phyloP scores from a whole-genome alignment of 306 rosid species.

The Rubus parviflorus region DNA sequence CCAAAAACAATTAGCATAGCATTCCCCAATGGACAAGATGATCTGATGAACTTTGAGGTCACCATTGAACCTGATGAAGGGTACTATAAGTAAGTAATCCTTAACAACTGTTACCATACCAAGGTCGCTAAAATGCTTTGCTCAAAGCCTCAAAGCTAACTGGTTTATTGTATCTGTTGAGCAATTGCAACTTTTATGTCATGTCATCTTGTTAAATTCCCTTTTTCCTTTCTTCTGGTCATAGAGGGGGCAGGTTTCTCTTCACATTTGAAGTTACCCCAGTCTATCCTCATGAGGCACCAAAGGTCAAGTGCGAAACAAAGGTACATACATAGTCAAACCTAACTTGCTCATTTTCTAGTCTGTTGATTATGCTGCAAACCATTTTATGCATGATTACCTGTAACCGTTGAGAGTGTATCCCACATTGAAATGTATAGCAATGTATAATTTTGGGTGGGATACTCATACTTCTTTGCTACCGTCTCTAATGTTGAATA shows the following conservation, averaged over 20 bases:
- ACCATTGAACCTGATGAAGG: constrained; percentile 43
- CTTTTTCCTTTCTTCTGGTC: not conserved
- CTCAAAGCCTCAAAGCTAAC: not conserved
- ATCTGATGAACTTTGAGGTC: constrained; percentile 46
- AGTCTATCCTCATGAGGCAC: constrained; percentile 46
- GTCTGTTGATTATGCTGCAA: not conserved
- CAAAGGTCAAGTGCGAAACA: constrained; percentile 49
- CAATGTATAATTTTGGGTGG: not conserved
- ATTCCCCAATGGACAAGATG: constrained; percentile 43
- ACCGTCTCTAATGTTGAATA: not conserved
- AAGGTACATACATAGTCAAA: constrained; percentile 26
- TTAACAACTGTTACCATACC: not conserved
- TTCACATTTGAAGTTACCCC: constrained; percentile 43
- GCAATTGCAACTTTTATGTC: not conserved
- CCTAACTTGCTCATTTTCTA: too few relatives aligned
- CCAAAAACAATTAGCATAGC: constrained; percentile 38
- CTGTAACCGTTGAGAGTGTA: not conserved
- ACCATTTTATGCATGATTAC: not conserved
- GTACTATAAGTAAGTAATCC: constrained; percentile 37
- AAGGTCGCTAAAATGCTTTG: not conserved
- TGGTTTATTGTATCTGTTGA: not conserved
- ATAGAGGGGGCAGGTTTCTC: constrained; percentile 39
- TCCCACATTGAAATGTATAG: not conserved
- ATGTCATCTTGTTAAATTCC: not conserved
- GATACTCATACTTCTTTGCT: not conserved